Evolutionary conservation across 306 rosid species (phyloP).

Genomic region (Dryas alaskensis): DNA sequence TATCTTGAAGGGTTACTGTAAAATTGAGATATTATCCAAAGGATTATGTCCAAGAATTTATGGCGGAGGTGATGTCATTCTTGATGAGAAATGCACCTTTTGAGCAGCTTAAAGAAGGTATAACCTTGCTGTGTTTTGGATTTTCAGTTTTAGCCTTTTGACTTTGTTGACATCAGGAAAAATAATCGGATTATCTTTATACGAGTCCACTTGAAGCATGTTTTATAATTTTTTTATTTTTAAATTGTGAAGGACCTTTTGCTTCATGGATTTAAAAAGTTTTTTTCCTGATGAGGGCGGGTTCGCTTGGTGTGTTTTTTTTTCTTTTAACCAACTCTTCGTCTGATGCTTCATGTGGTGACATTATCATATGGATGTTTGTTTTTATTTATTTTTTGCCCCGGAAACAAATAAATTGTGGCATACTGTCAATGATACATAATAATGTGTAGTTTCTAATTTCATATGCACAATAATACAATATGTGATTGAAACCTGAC

Average conservation of each 20-base stretch:
- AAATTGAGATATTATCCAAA: slow-evolving; percentile 77
- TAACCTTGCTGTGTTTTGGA: slow-evolving; percentile 11
- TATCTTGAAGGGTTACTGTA: slow-evolving; percentile 56
- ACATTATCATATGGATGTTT: background rate
- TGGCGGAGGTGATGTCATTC: slow-evolving; percentile 81
- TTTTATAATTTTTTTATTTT: background rate
- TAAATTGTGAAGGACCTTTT: too few relatives aligned
- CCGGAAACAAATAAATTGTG: background rate
- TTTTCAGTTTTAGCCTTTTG: background rate
- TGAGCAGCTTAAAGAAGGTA: slow-evolving; percentile 78
- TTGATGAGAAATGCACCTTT: slow-evolving; percentile 72
- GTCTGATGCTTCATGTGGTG: background rate
- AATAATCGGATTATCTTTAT: background rate
- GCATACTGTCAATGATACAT: background rate
- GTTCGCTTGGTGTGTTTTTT: background rate
- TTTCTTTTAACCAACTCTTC: background rate
- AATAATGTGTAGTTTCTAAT: background rate
- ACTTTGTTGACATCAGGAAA: background rate
- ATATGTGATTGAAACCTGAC: background rate
- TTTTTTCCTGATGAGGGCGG: too few relatives aligned
- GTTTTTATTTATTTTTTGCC: background rate
- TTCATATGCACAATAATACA: background rate
- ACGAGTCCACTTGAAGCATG: background rate
- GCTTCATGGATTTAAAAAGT: background rate
- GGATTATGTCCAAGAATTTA: slow-evolving; percentile 69